Percentiles rank a stretch among this genome's conserved stretches.
Evolutionary conservation across 139 green algal species (phyloP).

Genomic region (Medakamo hakoo): DNA sequence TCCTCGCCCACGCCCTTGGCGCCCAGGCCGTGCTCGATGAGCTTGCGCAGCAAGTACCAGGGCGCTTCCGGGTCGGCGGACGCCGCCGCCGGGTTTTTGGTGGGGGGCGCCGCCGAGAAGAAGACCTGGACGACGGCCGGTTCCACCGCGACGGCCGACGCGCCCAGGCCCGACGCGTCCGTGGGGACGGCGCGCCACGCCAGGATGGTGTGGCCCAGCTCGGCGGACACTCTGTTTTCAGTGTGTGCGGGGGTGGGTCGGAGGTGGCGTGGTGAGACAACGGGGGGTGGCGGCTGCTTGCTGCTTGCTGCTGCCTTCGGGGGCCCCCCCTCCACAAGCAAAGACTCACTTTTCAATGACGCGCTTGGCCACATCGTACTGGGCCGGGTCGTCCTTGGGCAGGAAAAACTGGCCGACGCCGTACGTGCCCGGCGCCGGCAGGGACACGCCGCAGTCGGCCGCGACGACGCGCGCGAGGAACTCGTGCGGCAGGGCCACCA

Average conservation of each 20-base stretch:
- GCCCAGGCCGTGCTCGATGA: slow-evolving; percentile 38
- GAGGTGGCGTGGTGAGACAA: too few relatives aligned
- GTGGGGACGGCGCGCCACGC: slow-evolving; percentile 77
- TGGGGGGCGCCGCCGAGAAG: slow-evolving; percentile 33
- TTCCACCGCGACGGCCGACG: slow-evolving; percentile 53
- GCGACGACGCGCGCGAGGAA: slow-evolving; percentile 55
- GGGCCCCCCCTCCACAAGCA: too few relatives aligned
- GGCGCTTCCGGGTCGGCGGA: slow-evolving; percentile 31
- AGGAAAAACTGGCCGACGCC: slow-evolving; percentile 76
- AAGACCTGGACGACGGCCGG: slow-evolving; percentile 84
- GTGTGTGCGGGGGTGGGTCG: too few relatives aligned
- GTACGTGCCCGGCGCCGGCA: slow-evolving; percentile 65
- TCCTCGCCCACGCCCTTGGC: slow-evolving; percentile 23
- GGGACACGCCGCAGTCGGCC: slow-evolving; percentile 40
- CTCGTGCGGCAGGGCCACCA: slow-evolving; percentile 70
- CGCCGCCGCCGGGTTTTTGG: slow-evolving; percentile 1
- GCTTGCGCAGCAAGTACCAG: slow-evolving; percentile 66
- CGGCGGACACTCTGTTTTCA: slow-evolving; percentile 26
- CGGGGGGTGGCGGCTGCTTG: too few relatives aligned
- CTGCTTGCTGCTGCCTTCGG: too few relatives aligned
- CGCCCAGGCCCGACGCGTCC: slow-evolving; percentile 63
- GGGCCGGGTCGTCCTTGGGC: slow-evolving; percentile 43
- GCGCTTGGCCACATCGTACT: slow-evolving; percentile 32
- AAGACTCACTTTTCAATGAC: slow-evolving; percentile 47
- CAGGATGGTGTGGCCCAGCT: slow-evolving; percentile 51